A percentile compares a stretch with the other conserved stretches of the same genome.
Evolutionary conservation across 73 alveolate species (phyloP).

Genomic region (Loxodes magnus): DNA sequence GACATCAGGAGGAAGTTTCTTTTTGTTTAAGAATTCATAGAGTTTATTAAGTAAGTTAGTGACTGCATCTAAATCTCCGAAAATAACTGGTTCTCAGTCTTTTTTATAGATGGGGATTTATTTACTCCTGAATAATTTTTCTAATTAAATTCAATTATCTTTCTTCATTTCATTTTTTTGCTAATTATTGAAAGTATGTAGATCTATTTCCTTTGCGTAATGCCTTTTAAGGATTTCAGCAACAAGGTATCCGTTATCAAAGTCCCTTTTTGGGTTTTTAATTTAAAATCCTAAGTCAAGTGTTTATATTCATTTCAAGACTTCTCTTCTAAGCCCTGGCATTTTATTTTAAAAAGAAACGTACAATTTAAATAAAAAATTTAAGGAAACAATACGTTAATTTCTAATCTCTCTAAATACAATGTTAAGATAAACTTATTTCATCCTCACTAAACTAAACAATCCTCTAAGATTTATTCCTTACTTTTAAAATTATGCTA

Average conservation of each 20-base stretch:
- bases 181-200: conserved; percentile 72
- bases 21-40: conserved; percentile 37
- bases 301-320: conserved; percentile 78
- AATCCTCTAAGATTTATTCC: too few species aligned
- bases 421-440: too few species aligned
- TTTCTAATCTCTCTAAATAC: too few species aligned
- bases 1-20: conserved; percentile 30
- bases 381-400: too few species aligned
- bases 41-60: conserved; percentile 37
- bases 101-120: conserved; percentile 36
- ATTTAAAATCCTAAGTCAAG: conserved; percentile 76
- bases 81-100: conserved; percentile 38
- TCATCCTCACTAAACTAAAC: too few species aligned
- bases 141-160: conserved; percentile 65
- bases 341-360: conserved; percentile 21
- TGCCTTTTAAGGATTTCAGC: conserved; percentile 90
- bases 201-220: conserved; percentile 67
- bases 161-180: conserved; percentile 34
- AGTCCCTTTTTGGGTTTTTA: conserved; percentile 69
- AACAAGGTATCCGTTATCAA: conserved; percentile 83
- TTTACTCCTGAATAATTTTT: conserved; percentile 37
- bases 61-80: conserved; percentile 32
- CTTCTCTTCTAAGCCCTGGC: conserved; percentile 75
- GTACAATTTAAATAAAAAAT: neutral
- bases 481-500: too few species aligned